These are phyloP conservation scores for Scorias spongiosa DNA, from an alignment of 2,329 filamentous ascomycete genomes.

Conservation along the genomic window DNA sequence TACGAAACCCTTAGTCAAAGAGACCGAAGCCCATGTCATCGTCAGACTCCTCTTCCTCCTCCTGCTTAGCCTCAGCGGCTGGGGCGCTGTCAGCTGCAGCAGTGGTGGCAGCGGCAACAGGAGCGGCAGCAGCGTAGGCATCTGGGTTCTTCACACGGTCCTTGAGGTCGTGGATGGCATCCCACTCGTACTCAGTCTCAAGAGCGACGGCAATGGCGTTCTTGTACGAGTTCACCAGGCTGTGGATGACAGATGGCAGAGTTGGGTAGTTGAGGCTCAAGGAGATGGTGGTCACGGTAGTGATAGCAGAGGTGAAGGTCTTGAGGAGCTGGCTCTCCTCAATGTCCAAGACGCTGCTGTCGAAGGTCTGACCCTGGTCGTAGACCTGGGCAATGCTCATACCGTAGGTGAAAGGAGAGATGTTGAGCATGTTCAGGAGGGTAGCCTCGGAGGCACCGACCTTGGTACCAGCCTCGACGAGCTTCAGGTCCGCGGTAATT, in stretches of 20 bases:
- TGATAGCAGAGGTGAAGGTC: slow-evolving; percentile 65
- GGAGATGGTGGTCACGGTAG: slow-evolving; percentile 78
- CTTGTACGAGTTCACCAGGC: slow-evolving; percentile 96
- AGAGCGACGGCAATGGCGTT: slow-evolving; percentile 81
- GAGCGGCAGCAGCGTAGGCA: slow-evolving; percentile 74
- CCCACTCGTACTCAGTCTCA: slow-evolving; percentile 83
- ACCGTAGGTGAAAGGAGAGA: slow-evolving; percentile 99
- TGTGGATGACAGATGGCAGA: slow-evolving; percentile 91
- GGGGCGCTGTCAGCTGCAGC: slow-evolving; percentile 36
- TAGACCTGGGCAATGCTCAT: slow-evolving; percentile 95
- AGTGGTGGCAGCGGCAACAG: slow-evolving; percentile 45
- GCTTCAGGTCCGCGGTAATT: slow-evolving; percentile 96
- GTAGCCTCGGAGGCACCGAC: slow-evolving; percentile 98
- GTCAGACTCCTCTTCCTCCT: slow-evolving; percentile 48
- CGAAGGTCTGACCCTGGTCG: slow-evolving; percentile 91
- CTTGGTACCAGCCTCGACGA: slow-evolving; percentile 82
- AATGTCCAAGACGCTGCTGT: slow-evolving; percentile 74
- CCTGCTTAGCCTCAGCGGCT: slow-evolving; percentile 42
- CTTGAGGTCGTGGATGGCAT: slow-evolving; percentile 94
- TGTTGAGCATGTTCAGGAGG: slow-evolving; percentile 99
- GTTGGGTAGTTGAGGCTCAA: slow-evolving; percentile 92
- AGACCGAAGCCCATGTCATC: slow-evolving; percentile 40
- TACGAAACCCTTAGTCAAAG: slow-evolving; percentile 31
- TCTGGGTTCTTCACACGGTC: slow-evolving; percentile 99
- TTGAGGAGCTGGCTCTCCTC: slow-evolving; percentile 86